Evolutionary conservation across 768 basidiomycete species (phyloP).

Genomic region (Amylocystis lapponica): DNA sequence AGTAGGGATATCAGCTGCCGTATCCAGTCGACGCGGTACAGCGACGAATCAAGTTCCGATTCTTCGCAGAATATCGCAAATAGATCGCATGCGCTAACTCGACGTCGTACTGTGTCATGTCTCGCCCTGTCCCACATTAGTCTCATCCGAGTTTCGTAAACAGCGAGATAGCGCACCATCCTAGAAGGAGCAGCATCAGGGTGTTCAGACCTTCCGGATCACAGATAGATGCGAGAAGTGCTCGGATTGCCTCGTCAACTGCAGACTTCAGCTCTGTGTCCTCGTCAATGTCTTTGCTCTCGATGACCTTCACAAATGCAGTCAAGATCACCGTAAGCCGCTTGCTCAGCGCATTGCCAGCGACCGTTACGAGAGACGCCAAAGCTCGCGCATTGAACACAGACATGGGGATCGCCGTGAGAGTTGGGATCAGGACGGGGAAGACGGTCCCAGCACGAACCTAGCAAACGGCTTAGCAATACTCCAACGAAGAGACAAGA

Average conservation of each 20-base stretch:
- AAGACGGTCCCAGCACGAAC: constrained; percentile 93
- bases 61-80: constrained; percentile 82
- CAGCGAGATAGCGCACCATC: constrained; percentile 53
- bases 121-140: constrained; percentile 57
- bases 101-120: constrained; percentile 58
- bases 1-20: constrained; percentile 79
- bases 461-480: constrained; percentile 31
- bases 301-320: constrained; percentile 73
- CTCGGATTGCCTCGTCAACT: constrained; percentile 67
- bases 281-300: constrained; percentile 44
- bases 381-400: constrained; percentile 93
- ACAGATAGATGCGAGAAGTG: constrained; percentile 70
- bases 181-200: constrained; percentile 81
- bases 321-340: constrained; percentile 74
- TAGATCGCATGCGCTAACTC: constrained; percentile 73
- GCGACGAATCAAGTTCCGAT: constrained; percentile 70
- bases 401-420: constrained; percentile 87
- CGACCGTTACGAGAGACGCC: constrained; percentile 87
- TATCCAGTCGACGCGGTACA: constrained; percentile 94
- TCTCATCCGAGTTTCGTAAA: background rate
- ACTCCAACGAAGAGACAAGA: background rate
- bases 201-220: constrained; percentile 89
- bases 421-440: constrained; percentile 92
- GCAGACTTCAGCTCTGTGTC: constrained; percentile 69
- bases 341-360: constrained; percentile 83